A percentile compares a stretch with the other conserved stretches of the same genome.
These are phyloP conservation scores for Clavispora carvajalis DNA, from an alignment of 805 yeast species.

Conservation along the genomic window DNA sequence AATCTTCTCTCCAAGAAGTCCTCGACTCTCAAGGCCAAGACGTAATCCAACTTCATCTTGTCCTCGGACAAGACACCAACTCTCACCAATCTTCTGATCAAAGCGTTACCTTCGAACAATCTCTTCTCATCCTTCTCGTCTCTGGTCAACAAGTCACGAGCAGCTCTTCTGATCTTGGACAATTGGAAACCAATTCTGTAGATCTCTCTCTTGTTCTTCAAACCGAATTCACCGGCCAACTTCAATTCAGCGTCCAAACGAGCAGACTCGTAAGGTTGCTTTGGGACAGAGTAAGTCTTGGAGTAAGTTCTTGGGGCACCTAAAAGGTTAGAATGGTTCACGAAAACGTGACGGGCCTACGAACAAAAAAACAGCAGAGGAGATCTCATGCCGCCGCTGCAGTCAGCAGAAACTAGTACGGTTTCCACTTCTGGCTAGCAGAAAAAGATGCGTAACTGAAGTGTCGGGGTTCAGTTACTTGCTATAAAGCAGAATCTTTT, in stretches of 20 bases:
- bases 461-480: constrained; percentile 84
- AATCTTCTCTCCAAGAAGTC: constrained; percentile 99
- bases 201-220: constrained; percentile 99
- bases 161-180: constrained; percentile 99
- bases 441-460: constrained; percentile 48
- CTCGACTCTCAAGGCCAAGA: constrained; percentile 94
- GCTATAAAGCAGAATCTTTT: constrained; percentile 18
- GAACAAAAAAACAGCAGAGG: neutral
- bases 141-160: constrained; percentile 99
- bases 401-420: neutral
- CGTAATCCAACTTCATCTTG: constrained; percentile 99
- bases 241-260: constrained; percentile 99
- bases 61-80: constrained; percentile 98
- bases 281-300: constrained; percentile 99
- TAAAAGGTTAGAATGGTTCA: constrained; percentile 30
- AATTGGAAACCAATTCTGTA: constrained; percentile 99
- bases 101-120: constrained; percentile 99
- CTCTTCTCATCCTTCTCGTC: constrained; percentile 99
- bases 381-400: neutral
- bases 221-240: constrained; percentile 99
- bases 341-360: constrained; percentile 1
- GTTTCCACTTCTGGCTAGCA: neutral
- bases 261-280: constrained; percentile 98
- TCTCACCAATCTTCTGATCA: constrained; percentile 98
- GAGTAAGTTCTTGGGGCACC: constrained; percentile 99